phyloP scores from a whole-genome alignment of 306 rosid genomes.

The Dryas drummondii region DNA sequence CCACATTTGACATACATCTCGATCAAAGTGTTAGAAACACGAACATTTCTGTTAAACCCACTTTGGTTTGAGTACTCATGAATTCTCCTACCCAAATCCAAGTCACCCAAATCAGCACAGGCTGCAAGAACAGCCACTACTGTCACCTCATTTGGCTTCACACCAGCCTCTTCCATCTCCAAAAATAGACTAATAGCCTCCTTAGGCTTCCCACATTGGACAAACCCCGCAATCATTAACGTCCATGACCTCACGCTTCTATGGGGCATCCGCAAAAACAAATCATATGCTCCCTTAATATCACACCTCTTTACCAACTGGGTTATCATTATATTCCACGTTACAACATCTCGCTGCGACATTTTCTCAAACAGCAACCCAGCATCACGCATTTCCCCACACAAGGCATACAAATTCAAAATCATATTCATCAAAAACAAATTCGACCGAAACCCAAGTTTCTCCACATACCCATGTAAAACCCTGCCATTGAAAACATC shows the following conservation, averaged over 20 bases:
- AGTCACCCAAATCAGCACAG: conserved; percentile 53
- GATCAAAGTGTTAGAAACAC: conserved; percentile 46
- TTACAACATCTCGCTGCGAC: conserved; percentile 46
- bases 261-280: conserved; percentile 40
- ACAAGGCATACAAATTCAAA: conserved; percentile 33
- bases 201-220: conserved; percentile 49
- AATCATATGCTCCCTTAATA: conserved; percentile 37
- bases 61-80: conserved; percentile 38
- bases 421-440: conserved; percentile 46
- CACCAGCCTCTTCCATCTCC: conserved; percentile 47
- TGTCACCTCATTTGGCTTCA: conserved; percentile 50
- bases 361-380: conserved; percentile 47
- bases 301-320: conserved; percentile 37
- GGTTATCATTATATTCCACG: conserved; percentile 53
- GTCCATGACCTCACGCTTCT: conserved; percentile 66
- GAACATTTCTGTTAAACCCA: conserved; percentile 36
- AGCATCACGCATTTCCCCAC: conserved; percentile 41
- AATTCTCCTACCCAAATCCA: conserved; percentile 47
- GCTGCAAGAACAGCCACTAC: conserved; percentile 50
- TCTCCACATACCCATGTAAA: conserved; percentile 50
- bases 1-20: conserved; percentile 64
- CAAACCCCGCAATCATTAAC: conserved; percentile 51
- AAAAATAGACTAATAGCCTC: conserved; percentile 42
- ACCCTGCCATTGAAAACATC: conserved; percentile 44
- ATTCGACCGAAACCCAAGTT: conserved; percentile 47